Conservation (phyloP, 2,329 filamentous ascomycete species). For the Pyrenophora teres region DNA sequence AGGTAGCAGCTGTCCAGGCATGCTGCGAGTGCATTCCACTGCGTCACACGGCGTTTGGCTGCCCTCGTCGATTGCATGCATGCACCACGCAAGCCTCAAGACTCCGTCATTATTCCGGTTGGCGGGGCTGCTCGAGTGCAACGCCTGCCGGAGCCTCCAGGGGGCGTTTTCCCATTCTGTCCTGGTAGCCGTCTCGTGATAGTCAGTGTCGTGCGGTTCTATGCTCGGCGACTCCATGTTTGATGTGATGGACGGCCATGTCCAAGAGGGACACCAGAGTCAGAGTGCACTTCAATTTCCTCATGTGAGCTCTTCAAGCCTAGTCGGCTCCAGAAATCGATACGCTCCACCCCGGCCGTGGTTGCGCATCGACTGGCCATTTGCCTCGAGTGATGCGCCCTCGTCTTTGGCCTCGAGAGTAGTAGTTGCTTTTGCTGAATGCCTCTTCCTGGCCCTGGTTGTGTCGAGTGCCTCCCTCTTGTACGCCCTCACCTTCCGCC, state of each 20-base stretch:
- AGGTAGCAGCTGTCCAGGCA: constrained; percentile 8
- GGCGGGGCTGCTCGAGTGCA: constrained; percentile 10
- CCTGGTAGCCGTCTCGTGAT: constrained; percentile 12
- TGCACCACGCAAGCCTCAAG: constrained; percentile 27
- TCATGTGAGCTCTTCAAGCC: constrained; percentile 19
- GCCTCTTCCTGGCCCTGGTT: constrained; percentile 35
- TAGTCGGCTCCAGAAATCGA: constrained; percentile 19
- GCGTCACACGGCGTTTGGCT: constrained; percentile 27
- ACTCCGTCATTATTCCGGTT: constrained; percentile 27
- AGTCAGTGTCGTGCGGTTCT: constrained; percentile 5
- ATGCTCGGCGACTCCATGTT: constrained; percentile 5
- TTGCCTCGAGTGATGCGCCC: constrained; percentile 29
- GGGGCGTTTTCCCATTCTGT: constrained; percentile 2
- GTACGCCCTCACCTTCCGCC: constrained; percentile 35
- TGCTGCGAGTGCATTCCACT: constrained; percentile 29
- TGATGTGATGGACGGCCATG: neutral
- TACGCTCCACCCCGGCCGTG: constrained; percentile 14
- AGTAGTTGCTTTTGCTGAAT: constrained; percentile 42
- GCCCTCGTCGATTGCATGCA: constrained; percentile 22
- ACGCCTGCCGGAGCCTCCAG: constrained; percentile 1
- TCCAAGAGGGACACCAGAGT: neutral
- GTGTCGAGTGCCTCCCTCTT: constrained; percentile 41
- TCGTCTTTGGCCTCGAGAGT: constrained; percentile 15
- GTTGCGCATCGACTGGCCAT: constrained; percentile 18
- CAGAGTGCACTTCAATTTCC: constrained; percentile 13